These are phyloP conservation scores for Suillus ampliporus DNA, from an alignment of 768 basidiomycete genomes.

Conservation along the genomic window DNA sequence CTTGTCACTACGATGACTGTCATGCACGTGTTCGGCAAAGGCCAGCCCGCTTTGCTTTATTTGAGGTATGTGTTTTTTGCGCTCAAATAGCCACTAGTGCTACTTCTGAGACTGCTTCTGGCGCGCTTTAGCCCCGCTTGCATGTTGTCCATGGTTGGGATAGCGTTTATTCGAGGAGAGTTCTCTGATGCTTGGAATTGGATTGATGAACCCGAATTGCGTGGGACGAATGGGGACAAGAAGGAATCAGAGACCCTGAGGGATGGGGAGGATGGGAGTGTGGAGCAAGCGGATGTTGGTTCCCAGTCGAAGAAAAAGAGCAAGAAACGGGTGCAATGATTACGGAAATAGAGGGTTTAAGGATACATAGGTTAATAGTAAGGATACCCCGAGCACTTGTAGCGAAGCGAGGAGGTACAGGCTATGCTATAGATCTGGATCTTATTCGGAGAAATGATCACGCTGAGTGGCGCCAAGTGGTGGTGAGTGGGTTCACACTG, in stretches of 20 bases:
- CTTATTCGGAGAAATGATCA: no score
- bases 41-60: constrained; percentile 93
- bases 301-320: constrained; percentile 28
- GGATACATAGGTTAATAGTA: background rate
- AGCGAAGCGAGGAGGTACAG: no score
- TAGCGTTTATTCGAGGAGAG: constrained; percentile 70
- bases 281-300: constrained; percentile 5
- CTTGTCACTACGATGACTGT: constrained; percentile 79
- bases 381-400: no score
- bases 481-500: no score
- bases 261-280: constrained; percentile 19
- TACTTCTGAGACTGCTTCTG: background rate
- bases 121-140: constrained; percentile 65
- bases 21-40: constrained; percentile 77
- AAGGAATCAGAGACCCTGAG: no score
- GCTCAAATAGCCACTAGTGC: constrained; percentile 3
- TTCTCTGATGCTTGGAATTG: constrained; percentile 72
- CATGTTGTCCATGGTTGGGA: constrained; percentile 68
- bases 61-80: constrained; percentile 61
- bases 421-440: no score
- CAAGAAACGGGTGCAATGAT: constrained; percentile 16
- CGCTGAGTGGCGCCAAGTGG: no score
- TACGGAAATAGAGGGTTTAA: background rate
- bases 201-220: constrained; percentile 58
- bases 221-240: background rate